These are phyloP conservation scores for Davidsoniella neocaledoniae DNA, from an alignment of 2,329 filamentous ascomycete genomes.

Conservation along the genomic window DNA sequence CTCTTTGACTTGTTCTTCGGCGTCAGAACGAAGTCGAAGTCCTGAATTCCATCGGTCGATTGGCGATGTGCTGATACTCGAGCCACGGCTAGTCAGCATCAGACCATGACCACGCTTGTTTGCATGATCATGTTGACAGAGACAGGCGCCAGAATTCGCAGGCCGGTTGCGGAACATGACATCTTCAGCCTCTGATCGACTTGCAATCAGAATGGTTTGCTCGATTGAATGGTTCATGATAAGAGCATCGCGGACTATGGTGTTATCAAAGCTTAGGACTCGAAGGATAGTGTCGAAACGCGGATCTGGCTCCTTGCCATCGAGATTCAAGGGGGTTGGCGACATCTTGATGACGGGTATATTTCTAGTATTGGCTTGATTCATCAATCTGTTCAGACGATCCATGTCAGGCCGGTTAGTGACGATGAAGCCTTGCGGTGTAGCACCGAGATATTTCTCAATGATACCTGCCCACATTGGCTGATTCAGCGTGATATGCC, in stretches of 20 bases:
- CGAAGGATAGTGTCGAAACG: constrained; percentile 63
- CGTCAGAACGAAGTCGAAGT: constrained; percentile 67
- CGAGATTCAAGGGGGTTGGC: constrained; percentile 36
- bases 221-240: constrained; percentile 75
- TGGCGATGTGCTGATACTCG: constrained; percentile 39
- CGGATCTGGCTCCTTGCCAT: constrained; percentile 54
- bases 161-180: constrained; percentile 51
- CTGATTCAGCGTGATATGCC: constrained; percentile 57
- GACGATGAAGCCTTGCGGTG: constrained; percentile 65
- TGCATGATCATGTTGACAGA: constrained; percentile 45
- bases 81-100: constrained; percentile 51
- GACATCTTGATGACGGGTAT: constrained; percentile 50
- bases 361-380: constrained; percentile 28
- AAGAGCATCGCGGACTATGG: constrained; percentile 60
- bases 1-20: constrained; percentile 44
- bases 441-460: constrained; percentile 56
- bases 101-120: constrained; percentile 29
- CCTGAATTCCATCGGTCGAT: constrained; percentile 30
- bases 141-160: constrained; percentile 55
- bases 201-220: constrained; percentile 61
- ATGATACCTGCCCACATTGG: constrained; percentile 71
- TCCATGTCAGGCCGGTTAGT: constrained; percentile 58
- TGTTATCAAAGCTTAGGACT: constrained; percentile 66
- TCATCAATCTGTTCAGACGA: constrained; percentile 50
- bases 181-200: constrained; percentile 46